A percentile compares a stretch with the other conserved stretches of the same genome.
These are phyloP conservation scores for Lathyrus tuberosus DNA, from an alignment of 306 rosid genomes.

Conservation along the genomic window DNA sequence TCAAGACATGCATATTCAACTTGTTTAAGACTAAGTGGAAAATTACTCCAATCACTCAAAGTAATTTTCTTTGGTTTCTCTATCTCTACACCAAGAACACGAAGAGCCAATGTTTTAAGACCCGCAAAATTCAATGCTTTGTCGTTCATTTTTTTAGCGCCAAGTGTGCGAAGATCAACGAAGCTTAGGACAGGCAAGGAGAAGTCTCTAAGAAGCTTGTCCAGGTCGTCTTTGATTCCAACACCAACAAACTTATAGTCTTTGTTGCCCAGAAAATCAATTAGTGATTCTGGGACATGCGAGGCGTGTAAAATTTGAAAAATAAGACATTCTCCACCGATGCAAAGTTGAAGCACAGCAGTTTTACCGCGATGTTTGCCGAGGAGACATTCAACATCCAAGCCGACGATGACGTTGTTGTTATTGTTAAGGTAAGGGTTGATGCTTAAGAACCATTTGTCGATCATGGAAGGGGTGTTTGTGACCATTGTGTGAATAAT, in stretches of 20 bases:
- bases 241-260: conserved; percentile 40
- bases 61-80: conserved; percentile 30
- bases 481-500: conserved; percentile 42
- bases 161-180: conserved; percentile 39
- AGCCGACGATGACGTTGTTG: conserved; percentile 29
- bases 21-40: conserved; percentile 30
- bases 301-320: conserved; percentile 48
- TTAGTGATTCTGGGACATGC: conserved; percentile 7
- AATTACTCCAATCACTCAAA: conserved; percentile 39
- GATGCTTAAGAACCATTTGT: conserved; percentile 41
- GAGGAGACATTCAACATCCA: conserved; percentile 55
- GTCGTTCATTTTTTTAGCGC: background rate
- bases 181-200: background rate
- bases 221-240: conserved; percentile 39
- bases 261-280: conserved; percentile 18
- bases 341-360: conserved; percentile 43
- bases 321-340: conserved; percentile 40
- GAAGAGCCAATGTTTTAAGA: conserved; percentile 23
- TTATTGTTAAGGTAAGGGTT: background rate
- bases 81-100: conserved; percentile 24
- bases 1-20: conserved; percentile 44
- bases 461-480: conserved; percentile 38
- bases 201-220: conserved; percentile 41
- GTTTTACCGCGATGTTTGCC: conserved; percentile 25
- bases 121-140: conserved; percentile 1